Base-by-base conservation (phyloP, 139 green algal genomes). In the Haematococcus lacustris region DNA sequence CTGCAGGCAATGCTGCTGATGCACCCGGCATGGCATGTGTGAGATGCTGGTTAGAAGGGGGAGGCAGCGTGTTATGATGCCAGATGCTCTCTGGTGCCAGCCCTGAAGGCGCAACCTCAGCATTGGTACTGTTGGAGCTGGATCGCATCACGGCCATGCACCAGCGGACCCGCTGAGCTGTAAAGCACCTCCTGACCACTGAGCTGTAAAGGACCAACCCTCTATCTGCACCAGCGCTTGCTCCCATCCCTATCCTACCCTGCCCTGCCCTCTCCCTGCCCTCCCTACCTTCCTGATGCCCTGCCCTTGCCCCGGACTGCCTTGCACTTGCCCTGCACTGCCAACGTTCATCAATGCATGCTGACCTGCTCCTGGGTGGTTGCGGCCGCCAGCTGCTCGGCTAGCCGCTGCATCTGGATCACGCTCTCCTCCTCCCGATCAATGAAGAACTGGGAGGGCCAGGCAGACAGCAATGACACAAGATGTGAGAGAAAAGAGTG, bases 351-450 rank as follows among this genome's bases (percentile, higher is more conserved):
- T 67, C 32, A 41, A 30, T 33, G 32, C 39, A 23, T 25, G 5
- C 30, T 25, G 32, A 5, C 32, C 3, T 41, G 6, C 32, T 67
- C 23, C n/a, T n/a, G n/a, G 6, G 30, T 25, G 13, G 32, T 41
- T 25, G 9, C 7, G 6, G 66, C 80, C 1, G 65, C 61, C 6
- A 88, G 63, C 53, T 76, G 51, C 28, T 88, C 77, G 3, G 68
- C 70, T 35, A 85, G 50, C 17, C 68, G 75, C 50, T 87, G 82
- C 70, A 94, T 74, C 74, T 77, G 71, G n/a, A 96, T 94, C 33
- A 96, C 83, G 3, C 67, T 78, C 30, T 93, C 85, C 70, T 96
- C 90, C 79, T 96, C 90, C 74, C 82, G 80, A 61, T 91, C 86
- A 0, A 90, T 89, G 68, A 93, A 94, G 64, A 86, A 89, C 30